phyloP scores from a whole-genome alignment of 257 asterid species.

The Gardenia jasminoides region DNA sequence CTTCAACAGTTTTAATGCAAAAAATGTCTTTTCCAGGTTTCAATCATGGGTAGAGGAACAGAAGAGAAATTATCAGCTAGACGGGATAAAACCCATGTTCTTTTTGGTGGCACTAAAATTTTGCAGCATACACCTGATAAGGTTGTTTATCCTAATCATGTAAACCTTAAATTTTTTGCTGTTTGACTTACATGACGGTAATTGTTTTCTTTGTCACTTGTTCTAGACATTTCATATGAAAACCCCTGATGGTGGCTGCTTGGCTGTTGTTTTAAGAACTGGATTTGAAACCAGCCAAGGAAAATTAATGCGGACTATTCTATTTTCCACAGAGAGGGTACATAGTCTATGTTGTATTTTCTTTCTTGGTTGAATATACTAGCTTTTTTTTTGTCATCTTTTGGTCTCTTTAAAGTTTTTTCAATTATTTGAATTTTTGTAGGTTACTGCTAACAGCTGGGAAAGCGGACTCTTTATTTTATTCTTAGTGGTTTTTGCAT shows the following conservation, averaged over 20 bases:
- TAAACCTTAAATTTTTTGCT: background rate
- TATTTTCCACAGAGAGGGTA: conserved; percentile 99
- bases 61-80: conserved; percentile 76
- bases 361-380: background rate
- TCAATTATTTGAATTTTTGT: conserved; percentile 10
- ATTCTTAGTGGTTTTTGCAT: conserved; percentile 88
- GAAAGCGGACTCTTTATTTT: conserved; percentile 93
- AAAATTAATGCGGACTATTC: conserved; percentile 95
- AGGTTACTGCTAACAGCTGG: conserved; percentile 99
- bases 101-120: conserved; percentile 96
- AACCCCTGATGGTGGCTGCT: conserved; percentile 98
- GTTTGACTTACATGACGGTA: conserved; percentile 4
- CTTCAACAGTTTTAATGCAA: background rate
- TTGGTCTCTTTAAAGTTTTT: conserved; percentile 18
- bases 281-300: conserved; percentile 99
- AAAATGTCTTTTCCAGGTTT: conserved; percentile 53
- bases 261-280: conserved; percentile 94
- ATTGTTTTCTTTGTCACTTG: conserved; percentile 18
- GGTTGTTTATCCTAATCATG: conserved; percentile 38
- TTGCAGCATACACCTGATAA: conserved; percentile 94
- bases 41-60: conserved; percentile 66
- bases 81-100: conserved; percentile 90
- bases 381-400: background rate
- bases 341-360: conserved; percentile 11
- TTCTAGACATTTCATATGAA: conserved; percentile 75